Evolutionary conservation across 2,329 filamentous ascomycete genomes (phyloP), one percentile per base, ranked within the genome.

Genomic region (Fusarium abutilonis): DNA sequence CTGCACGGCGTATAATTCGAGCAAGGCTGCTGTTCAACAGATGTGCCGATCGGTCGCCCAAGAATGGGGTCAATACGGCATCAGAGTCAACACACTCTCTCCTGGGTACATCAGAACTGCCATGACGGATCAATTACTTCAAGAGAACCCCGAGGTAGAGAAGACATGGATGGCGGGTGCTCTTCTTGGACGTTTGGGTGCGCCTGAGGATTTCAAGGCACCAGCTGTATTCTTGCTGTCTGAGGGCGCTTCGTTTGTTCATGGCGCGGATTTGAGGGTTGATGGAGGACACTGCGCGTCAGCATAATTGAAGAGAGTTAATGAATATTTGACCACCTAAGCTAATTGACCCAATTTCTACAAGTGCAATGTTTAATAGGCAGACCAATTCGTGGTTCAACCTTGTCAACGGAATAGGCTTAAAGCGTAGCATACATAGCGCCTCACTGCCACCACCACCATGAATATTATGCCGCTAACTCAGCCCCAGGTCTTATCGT

Each of bases 81-180:
- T 90, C 51, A 80, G 87, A 9, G 83, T 90, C 58, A 90, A 89
- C 72, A 88, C 85, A 1, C 78, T 90, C 41, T 88, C 85, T 41
- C 86, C 87, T 0, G 87, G 87, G 3, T 82, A 82, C 55, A 81
- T 82, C 54, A 73, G 77, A 46, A 82, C 79, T 2, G 78, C 78
- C 15, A 81, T 81, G 79, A 81, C 79, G 4, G 78, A 81, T 40
- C 74, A 75, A 43, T 70, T 81, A 5, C 72, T 81, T 5, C 60
- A 73, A 35, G 76, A 77, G 28, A 77, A 82, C 59, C 81, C 82
- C 4, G 78, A 79, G n/a, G 72, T 84, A 10, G 79, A 83, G 64
- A 78, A 79, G 70, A 79, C 74, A 6, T 84, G 81, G 81, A 83
- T 83, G 80, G 76, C 75, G 3, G 82, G 81, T 38, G 81, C 80